Evolutionary conservation across 1,284 basidiomycete genomes (phyloP).

Genomic region (Fomitopsis palustris): DNA sequence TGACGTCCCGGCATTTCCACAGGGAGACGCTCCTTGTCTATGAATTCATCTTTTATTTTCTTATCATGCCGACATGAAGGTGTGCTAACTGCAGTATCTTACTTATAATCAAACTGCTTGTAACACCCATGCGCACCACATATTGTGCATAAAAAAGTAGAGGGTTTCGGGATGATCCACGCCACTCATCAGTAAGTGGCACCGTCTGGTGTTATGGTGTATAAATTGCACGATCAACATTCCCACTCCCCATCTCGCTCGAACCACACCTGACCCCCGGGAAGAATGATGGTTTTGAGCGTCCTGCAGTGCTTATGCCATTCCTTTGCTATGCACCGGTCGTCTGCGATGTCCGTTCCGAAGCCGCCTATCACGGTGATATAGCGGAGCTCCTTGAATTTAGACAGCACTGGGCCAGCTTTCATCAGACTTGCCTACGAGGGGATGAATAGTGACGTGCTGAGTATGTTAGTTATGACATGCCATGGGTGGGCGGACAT

Average conservation of each 20-base stretch:
- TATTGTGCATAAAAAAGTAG: not conserved
- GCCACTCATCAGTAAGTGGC: not conserved
- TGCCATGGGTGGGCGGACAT: constrained; percentile 16
- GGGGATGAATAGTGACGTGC: not conserved
- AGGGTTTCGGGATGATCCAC: not conserved
- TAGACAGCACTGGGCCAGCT: constrained; percentile 22
- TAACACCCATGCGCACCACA: not conserved
- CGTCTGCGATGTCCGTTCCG: constrained; percentile 23
- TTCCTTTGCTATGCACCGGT: constrained; percentile 29
- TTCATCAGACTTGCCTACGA: constrained; percentile 29
- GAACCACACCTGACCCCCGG: constrained; percentile 40
- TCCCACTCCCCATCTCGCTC: constrained; percentile 24
- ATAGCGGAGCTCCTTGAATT: constrained; percentile 34
- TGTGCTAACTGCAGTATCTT: too few species aligned
- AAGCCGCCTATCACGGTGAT: constrained; percentile 40
- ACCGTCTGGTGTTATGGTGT: not conserved
- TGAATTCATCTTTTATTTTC: not conserved
- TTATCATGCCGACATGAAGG: too few species aligned
- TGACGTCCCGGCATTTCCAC: not conserved
- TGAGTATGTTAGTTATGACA: not conserved
- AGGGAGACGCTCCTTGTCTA: not conserved
- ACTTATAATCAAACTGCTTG: not conserved
- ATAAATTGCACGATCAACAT: constrained; percentile 13
- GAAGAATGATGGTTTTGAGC: constrained; percentile 40
- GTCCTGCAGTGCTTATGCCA: constrained; percentile 41